Evolutionary conservation across 352 stramenopile genomes (phyloP).

Genomic region (Phytophthora capsici): DNA sequence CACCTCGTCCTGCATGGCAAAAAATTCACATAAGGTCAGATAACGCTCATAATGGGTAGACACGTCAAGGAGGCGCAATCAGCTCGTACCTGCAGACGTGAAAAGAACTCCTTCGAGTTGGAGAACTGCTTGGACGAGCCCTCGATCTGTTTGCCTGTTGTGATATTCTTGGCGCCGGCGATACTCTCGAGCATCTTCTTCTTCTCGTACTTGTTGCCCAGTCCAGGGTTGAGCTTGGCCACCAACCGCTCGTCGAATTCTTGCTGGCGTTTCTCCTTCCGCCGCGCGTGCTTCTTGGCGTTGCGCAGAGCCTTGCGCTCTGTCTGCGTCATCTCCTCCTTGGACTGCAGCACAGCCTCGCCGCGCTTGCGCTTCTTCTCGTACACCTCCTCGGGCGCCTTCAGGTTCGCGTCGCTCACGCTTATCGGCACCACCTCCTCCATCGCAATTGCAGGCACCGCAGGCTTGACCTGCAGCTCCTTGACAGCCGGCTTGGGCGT

Average conservation of each 20-base stretch:
- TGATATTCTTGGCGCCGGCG: conserved; percentile 82
- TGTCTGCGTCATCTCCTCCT: conserved; percentile 89
- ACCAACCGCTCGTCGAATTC: conserved; percentile 93
- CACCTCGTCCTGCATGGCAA: conserved; percentile 44
- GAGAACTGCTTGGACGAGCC: conserved; percentile 85
- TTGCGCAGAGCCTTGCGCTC: conserved; percentile 87
- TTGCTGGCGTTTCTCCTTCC: conserved; percentile 91
- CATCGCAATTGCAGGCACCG: conserved; percentile 84
- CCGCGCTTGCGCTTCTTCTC: conserved; percentile 90
- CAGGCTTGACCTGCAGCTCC: conserved; percentile 88
- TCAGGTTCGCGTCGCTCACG: conserved; percentile 85
- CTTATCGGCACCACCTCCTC: conserved; percentile 86
- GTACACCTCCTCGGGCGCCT: conserved; percentile 85
- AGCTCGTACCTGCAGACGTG: conserved; percentile 62
- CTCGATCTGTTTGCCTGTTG: conserved; percentile 83
- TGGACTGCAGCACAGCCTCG: conserved; percentile 78
- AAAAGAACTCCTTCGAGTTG: conserved; percentile 91
- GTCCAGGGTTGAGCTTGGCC: conserved; percentile 93
- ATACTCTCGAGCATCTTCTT: conserved; percentile 91
- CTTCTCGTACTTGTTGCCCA: conserved; percentile 97
- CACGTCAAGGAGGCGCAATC: conserved; percentile 18
- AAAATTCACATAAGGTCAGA: conserved; percentile 23
- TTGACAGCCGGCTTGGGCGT: conserved; percentile 93
- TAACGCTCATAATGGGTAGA: conserved; percentile 8
- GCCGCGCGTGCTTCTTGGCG: conserved; percentile 91